These are phyloP conservation scores for Rossbeevera mucosa DNA, from an alignment of 768 basidiomycete genomes.

Conservation along the genomic window DNA sequence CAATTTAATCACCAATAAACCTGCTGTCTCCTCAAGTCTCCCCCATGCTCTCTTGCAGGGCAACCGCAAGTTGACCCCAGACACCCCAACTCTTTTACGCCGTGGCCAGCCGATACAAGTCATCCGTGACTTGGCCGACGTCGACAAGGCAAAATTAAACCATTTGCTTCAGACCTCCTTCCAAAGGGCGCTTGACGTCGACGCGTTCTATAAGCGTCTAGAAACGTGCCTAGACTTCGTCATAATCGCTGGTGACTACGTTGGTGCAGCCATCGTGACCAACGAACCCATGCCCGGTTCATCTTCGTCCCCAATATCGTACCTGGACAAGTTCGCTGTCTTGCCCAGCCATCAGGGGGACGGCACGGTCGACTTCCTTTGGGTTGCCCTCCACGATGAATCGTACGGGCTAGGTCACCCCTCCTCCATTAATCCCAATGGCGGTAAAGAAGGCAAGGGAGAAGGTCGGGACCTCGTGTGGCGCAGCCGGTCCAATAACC, in stretches of 20 bases:
- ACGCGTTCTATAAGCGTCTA: conserved; percentile 76
- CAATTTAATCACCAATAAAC: conserved; percentile 97
- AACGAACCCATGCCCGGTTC: conserved; percentile 41
- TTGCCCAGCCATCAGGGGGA: conserved; percentile 94
- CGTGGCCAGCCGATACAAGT: conserved; percentile 86
- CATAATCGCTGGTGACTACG: conserved; percentile 92
- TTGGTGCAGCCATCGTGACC: conserved; percentile 92
- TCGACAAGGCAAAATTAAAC: conserved; percentile 74
- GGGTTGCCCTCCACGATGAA: conserved; percentile 98
- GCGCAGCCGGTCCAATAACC: conserved; percentile 90
- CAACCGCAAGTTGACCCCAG: conserved; percentile 76
- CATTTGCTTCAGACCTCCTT: conserved; percentile 87
- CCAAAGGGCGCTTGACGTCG: conserved; percentile 61
- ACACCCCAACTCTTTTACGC: conserved; percentile 91
- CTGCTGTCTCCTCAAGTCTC: conserved; percentile 90
- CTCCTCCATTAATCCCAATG: conserved; percentile 92
- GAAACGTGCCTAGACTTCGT: conserved; percentile 80
- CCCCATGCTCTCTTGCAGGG: conserved; percentile 90
- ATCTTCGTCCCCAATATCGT: conserved; percentile 56
- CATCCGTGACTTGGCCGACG: conserved; percentile 58
- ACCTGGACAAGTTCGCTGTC: conserved; percentile 98
- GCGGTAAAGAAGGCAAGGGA: conserved; percentile 85
- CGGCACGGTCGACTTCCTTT: conserved; percentile 97
- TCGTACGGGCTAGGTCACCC: conserved; percentile 93
- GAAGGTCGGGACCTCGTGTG: conserved; percentile 94